Conservation (phyloP, 495 filamentous ascomycete species). For the Talaromyces wortmannii region DNA sequence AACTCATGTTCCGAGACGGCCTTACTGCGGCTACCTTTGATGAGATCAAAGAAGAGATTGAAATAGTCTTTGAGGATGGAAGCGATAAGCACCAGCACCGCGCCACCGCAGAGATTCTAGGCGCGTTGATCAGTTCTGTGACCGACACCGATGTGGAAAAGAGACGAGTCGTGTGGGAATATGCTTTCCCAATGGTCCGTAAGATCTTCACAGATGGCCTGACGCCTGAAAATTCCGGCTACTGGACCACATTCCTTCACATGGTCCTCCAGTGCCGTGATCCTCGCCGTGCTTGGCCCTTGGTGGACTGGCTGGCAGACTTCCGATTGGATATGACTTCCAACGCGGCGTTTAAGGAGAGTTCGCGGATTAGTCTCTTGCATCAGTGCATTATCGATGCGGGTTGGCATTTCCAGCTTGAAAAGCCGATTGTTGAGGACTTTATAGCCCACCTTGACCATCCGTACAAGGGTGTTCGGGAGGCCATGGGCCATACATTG, state of each 20-base stretch:
- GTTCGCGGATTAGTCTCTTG: constrained; percentile 87
- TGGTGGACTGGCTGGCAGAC: constrained; percentile 74
- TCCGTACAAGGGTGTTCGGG: constrained; percentile 93
- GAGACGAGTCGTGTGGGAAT: constrained; percentile 74
- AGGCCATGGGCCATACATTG: constrained; percentile 87
- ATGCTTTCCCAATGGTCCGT: constrained; percentile 81
- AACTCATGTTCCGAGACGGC: constrained; percentile 67
- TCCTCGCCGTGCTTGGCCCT: constrained; percentile 76
- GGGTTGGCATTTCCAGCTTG: constrained; percentile 94
- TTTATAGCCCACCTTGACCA: constrained; percentile 91
- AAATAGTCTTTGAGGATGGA: constrained; percentile 77
- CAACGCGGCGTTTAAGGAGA: constrained; percentile 98
- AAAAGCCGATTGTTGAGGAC: constrained; percentile 84
- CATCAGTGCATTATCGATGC: constrained; percentile 81
- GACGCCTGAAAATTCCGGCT: constrained; percentile 87
- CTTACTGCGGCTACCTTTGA: constrained; percentile 70
- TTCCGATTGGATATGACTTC: constrained; percentile 91
- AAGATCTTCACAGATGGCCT: constrained; percentile 82
- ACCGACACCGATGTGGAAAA: constrained; percentile 61
- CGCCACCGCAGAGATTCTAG: constrained; percentile 90
- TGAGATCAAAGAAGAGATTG: constrained; percentile 77
- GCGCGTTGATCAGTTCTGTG: constrained; percentile 70
- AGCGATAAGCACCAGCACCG: constrained; percentile 97
- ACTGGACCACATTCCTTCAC: constrained; percentile 93
- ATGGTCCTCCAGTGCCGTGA: constrained; percentile 79